Percentiles rank a stretch among this genome's conserved stretches.
Evolutionary conservation across 768 basidiomycete species (phyloP).

Genomic region (Boletus tylopilopsis): DNA sequence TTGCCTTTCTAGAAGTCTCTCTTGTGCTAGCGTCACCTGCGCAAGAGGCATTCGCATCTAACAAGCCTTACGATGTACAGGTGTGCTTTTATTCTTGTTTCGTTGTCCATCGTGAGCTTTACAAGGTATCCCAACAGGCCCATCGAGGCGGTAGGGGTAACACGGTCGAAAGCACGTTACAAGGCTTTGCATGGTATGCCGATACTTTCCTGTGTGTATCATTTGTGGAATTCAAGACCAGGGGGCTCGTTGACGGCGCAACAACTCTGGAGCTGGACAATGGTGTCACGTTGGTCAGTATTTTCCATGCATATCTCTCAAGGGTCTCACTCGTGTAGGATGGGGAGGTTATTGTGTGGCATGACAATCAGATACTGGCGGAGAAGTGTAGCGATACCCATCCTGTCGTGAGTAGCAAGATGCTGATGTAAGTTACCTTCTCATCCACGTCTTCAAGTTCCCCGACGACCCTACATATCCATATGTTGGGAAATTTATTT

Average conservation of each 20-base stretch:
- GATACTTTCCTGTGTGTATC: background rate
- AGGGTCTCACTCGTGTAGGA: conserved; percentile 44
- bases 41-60: conserved; percentile 22
- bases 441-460: conserved; percentile 35
- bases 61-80: conserved; percentile 48
- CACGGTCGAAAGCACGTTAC: conserved; percentile 67
- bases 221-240: conserved; percentile 24
- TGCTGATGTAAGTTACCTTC: background rate
- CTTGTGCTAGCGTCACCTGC: conserved; percentile 27
- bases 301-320: background rate
- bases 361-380: conserved; percentile 62
- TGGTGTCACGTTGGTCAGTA: conserved; percentile 62
- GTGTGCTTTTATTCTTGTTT: conserved; percentile 24
- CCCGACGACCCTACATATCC: conserved; percentile 59
- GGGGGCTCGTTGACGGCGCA: conserved; percentile 73
- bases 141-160: conserved; percentile 78
- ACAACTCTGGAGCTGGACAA: conserved; percentile 79
- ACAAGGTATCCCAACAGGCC: conserved; percentile 38
- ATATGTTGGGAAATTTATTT: conserved; percentile 73
- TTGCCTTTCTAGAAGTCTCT: background rate
- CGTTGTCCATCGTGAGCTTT: conserved; percentile 1
- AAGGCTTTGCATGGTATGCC: conserved; percentile 69
- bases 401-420: conserved; percentile 47
- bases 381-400: conserved; percentile 68
- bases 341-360: conserved; percentile 75